These are phyloP conservation scores for Globisporangium camurandrum DNA, from an alignment of 352 stramenopile genomes.

Conservation along the genomic window DNA sequence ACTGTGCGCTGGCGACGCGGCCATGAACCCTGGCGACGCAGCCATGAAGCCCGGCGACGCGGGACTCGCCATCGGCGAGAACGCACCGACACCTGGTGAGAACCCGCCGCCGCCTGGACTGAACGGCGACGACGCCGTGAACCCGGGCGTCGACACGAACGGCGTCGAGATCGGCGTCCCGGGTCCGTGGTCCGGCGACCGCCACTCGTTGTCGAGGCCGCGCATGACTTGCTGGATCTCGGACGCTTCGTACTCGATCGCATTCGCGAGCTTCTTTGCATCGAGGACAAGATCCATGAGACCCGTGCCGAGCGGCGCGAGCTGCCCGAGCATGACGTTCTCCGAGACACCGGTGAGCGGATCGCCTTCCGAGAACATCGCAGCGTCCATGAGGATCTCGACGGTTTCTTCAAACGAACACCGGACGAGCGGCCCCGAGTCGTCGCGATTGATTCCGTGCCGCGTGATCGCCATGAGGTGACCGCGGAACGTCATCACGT, in stretches of 20 bases:
- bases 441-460: conserved; percentile 99
- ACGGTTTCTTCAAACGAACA: conserved; percentile 99
- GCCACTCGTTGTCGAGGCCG: conserved; percentile 88
- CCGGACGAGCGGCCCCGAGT: conserved; percentile 96
- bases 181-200: conserved; percentile 68
- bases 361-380: conserved; percentile 96
- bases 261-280: conserved; percentile 96
- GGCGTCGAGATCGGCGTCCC: conserved; percentile 83
- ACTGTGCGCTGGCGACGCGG: conserved; percentile 70
- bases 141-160: conserved; percentile 75
- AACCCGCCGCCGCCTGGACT: conserved; percentile 83
- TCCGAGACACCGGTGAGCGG: conserved; percentile 97
- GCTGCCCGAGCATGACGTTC: conserved; percentile 98
- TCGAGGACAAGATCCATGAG: conserved; percentile 98
- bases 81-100: conserved; percentile 80
- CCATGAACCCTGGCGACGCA: conserved; percentile 62
- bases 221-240: conserved; percentile 91
- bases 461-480: conserved; percentile 96
- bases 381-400: conserved; percentile 99
- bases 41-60: conserved; percentile 73
- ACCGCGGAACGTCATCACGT: conserved; percentile 99
- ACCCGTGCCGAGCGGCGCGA: conserved; percentile 94
- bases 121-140: conserved; percentile 86
- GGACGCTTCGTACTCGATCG: conserved; percentile 94
- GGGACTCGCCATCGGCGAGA: conserved; percentile 80